These are phyloP conservation scores for Sugiyamaella lignohabitans DNA, from an alignment of 805 yeast species.

Conservation along the genomic window DNA sequence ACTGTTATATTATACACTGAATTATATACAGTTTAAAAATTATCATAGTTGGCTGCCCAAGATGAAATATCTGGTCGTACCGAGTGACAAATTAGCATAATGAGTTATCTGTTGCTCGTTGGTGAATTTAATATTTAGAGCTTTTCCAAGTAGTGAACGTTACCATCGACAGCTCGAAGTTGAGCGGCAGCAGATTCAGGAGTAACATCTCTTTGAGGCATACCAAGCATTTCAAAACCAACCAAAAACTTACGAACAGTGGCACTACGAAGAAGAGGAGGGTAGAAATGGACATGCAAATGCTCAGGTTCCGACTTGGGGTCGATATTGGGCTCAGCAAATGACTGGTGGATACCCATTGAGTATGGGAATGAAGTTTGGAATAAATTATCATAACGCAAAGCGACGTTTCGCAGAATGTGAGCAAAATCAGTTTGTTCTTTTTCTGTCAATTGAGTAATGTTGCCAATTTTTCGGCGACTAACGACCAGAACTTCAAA, in stretches of 20 bases:
- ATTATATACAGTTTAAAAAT: too few relatives aligned
- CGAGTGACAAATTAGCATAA: too few relatives aligned
- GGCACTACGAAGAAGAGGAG: constrained; percentile 68
- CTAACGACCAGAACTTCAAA: constrained; percentile 62
- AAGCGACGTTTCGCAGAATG: constrained; percentile 47
- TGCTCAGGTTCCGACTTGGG: constrained; percentile 33
- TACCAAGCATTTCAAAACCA: constrained; percentile 55
- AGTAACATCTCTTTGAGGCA: constrained; percentile 63
- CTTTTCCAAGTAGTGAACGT: constrained; percentile 12
- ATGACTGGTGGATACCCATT: constrained; percentile 78
- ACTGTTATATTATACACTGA: too few relatives aligned
- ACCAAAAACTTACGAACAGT: constrained; percentile 70
- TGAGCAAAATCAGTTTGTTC: constrained; percentile 52
- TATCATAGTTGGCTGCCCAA: too few relatives aligned
- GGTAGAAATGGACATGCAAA: constrained; percentile 73
- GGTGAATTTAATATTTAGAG: too few relatives aligned
- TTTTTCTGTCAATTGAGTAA: constrained; percentile 41
- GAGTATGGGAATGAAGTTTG: constrained; percentile 69
- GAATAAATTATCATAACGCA: constrained; percentile 64
- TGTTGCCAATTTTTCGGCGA: constrained; percentile 46
- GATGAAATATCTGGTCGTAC: too few relatives aligned
- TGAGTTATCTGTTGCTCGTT: too few relatives aligned
- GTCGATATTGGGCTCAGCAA: constrained; percentile 42
- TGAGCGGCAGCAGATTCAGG: constrained; percentile 60
- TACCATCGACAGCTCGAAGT: constrained; percentile 30